These are phyloP conservation scores for Penicillium sp. DNA, from an alignment of 2,329 filamentous ascomycete species.

Conservation along the genomic window DNA sequence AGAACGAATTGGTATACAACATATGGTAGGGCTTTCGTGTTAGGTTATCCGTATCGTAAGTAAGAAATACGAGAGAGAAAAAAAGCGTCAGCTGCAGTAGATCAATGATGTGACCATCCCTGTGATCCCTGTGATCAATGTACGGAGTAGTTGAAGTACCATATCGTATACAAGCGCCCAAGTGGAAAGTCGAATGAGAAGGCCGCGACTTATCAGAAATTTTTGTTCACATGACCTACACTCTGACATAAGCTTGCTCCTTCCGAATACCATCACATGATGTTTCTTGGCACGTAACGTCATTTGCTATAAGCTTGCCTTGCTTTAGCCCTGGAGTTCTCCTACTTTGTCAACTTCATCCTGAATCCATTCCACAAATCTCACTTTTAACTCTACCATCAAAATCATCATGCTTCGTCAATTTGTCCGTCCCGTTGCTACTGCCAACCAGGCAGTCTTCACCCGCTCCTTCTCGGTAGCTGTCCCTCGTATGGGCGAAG, in stretches of 20 bases:
- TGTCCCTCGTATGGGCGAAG: slow-evolving; percentile 63
- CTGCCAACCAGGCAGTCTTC: slow-evolving; percentile 52
- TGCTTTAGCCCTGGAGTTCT: background rate
- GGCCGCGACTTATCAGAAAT: slow-evolving; percentile 29
- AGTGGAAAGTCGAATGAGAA: slow-evolving; percentile 23
- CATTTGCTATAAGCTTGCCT: slow-evolving; percentile 6
- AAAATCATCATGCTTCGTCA: slow-evolving; percentile 64
- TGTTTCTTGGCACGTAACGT: slow-evolving; percentile 9
- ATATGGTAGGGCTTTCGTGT: background rate
- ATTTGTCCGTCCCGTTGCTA: slow-evolving; percentile 58
- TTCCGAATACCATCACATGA: slow-evolving; percentile 4
- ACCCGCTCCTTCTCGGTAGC: slow-evolving; percentile 64
- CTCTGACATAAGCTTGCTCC: slow-evolving; percentile 14
- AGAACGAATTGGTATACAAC: background rate
- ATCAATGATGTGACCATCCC: slow-evolving; percentile 2
- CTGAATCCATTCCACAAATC: background rate
- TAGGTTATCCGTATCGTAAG: background rate
- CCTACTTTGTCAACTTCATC: slow-evolving; percentile 2
- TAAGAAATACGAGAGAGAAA: too few relatives aligned
- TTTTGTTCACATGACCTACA: slow-evolving; percentile 16
- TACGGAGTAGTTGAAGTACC: slow-evolving; percentile 6
- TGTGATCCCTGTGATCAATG: slow-evolving; percentile 13
- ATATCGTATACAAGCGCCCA: background rate
- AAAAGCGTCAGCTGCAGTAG: background rate
- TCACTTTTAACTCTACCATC: background rate